Evolutionary conservation across 495 filamentous ascomycete species (phyloP), one percentile per base, ranked within the genome.

Genomic region (Cladorrhinum samala): DNA sequence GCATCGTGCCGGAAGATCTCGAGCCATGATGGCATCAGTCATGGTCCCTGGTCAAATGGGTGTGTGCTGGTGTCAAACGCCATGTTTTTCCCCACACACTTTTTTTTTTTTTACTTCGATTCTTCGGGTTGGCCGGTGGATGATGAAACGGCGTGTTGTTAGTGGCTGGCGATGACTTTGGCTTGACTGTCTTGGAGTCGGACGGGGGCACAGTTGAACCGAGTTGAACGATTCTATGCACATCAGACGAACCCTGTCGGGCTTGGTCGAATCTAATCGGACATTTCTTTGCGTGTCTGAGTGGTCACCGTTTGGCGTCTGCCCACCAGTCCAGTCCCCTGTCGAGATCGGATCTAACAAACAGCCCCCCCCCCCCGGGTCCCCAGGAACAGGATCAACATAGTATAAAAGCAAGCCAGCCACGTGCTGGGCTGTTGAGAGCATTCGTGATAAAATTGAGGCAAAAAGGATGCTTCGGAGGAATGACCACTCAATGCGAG

Each of bases 201-300:
- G 55, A 45, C 49, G 49, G 57, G 41, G 54, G 54, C 49, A 46
- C 55, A 54, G 45, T 27, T 39, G 40, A n/a, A n/a, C n/a, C n/a
- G n/a, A n/a, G 23, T 16, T 36, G 36, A 45, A 41, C 42, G 25
- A 44, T 19, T 25, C 46, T 21, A 52, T 53, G 55, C 52, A 30
- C 30, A 49, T 50, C 53, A 39, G 46, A 52, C 46, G 46, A 55
- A 59, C 49, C 48, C 27, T 52, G 47, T 27, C 52, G 48, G 30
- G 7, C 23, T 37, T 38, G 37, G 27, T 52, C 39, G 30, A 37
- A n/a, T 40, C 50, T 43, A 39, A 49, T 52, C 52, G 21, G 46
- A 46, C 42, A 46, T 24, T 51, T 50, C 36, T 19, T 16, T 36
- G 25, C 2, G 6, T 16, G 14, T 25, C 21, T n/a, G n/a, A n/a